Base-by-base conservation (phyloP, 2,329 filamentous ascomycete species). In the Fusarium sp. region DNA sequence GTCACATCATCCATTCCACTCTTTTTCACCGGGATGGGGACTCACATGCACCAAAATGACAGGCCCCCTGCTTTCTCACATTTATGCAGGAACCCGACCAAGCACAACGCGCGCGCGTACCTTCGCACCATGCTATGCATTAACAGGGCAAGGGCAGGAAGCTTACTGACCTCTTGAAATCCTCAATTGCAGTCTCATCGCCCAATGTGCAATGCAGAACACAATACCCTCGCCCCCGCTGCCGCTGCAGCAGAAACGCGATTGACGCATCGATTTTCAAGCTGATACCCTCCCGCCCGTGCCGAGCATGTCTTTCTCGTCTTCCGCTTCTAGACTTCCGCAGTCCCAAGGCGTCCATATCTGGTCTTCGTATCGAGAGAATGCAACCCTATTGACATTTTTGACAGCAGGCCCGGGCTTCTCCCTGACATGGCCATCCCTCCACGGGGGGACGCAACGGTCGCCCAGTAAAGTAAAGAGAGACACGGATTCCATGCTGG, bases 41-140 rank as follows among this genome's bases (percentile, higher is more conserved):
- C 61, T 61, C 64, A 71, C 60, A 71, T 35, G 24, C 59, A 66
- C 54, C 45, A 40, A 61, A 66, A 47, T 64, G 64, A 62, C 50
- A 62, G 37, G 31, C 68, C 76, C 70, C 74, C 74, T 77, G 74
- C 74, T 61, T 66, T 61, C 66, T 65, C 50, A 65, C 61, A 65
- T 78, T 70, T 69, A 77, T 78, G 76, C 76, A 77, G 76, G 76
- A 77, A 77, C 76, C 74, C 76, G 76, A 67, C 71, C 52, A 62
- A 64, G 58, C 68, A 52, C 65, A 71, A 56, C 64, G 45, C 35
- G 52, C 64, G 45, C 35, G 52, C 52, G 57, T 58, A 37, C 47
- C 22, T 60, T 58, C 34, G 20, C 64, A 56, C 27, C 35, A 62
- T 29, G 31, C 31, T 13, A 34, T 34, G 34, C 58, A 18, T 38